Conservation (phyloP, 768 basidiomycete genomes). For the Leucogyrophana mollusca region DNA sequence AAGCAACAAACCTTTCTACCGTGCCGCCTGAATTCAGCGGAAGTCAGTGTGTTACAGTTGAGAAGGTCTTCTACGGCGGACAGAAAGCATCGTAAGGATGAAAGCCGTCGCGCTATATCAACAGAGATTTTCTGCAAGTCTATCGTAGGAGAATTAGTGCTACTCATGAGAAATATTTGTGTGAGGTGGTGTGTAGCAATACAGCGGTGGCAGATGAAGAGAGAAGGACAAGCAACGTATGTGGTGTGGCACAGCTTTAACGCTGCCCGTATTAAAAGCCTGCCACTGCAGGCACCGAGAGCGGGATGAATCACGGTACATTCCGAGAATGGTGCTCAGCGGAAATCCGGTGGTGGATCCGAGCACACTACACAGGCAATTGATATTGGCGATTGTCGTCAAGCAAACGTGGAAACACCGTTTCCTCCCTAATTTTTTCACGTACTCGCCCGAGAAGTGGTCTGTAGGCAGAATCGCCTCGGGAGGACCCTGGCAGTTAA, state of each 20-base stretch:
- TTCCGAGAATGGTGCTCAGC: constrained; percentile 22
- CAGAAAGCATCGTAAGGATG: constrained; percentile 27
- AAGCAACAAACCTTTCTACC: constrained; percentile 23
- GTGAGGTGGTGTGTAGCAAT: not conserved
- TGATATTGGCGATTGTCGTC: not conserved
- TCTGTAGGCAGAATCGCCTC: not conserved
- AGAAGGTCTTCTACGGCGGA: constrained; percentile 26
- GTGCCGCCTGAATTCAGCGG: constrained; percentile 19
- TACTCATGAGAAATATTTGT: not conserved
- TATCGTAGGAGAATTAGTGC: constrained; percentile 12
- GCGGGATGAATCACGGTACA: constrained; percentile 29
- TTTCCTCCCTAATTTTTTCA: not conserved
- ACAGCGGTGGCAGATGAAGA: constrained; percentile 8
- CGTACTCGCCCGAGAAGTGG: not conserved
- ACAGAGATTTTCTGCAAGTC: constrained; percentile 25
- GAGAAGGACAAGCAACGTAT: constrained; percentile 12
- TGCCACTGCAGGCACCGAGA: constrained; percentile 15
- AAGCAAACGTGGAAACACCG: not conserved
- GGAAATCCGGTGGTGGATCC: not conserved
- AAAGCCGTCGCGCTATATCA: constrained; percentile 26
- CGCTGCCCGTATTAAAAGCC: constrained; percentile 10
- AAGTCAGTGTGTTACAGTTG: constrained; percentile 15
- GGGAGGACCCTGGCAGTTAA: not conserved
- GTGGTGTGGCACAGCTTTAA: constrained; percentile 26
- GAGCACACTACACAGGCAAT: not conserved